Base-by-base conservation (phyloP, 2,329 filamentous ascomycete genomes). In the Colletotrichum scovillei region DNA sequence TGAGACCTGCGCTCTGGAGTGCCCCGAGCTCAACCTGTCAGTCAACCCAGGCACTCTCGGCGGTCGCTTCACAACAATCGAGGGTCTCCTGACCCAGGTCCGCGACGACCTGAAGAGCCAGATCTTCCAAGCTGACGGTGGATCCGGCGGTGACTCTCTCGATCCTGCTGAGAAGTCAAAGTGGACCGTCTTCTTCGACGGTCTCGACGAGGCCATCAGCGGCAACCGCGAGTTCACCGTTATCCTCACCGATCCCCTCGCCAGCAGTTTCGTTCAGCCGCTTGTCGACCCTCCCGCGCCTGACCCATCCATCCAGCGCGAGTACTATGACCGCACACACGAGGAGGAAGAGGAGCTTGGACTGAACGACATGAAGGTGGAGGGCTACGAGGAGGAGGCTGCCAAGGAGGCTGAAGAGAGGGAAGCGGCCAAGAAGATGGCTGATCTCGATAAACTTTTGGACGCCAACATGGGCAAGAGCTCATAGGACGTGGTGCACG, bases 301-400 rank as follows among this genome's bases (percentile, higher is more conserved):
- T 0, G 97, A 99, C 80, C 92, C 92, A 19, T 93, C 97, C 83
- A 93, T 99, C 80, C 91, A 89, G 70, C 88, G 90, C 3, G 94
- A 94, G 84, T 93, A 94, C 35, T 99, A 99, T 81, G 90, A 93
- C 73, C 90, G 97, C 74, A 98, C 96, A 0, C 91, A 93, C 0
- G 94, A 98, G 81, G 97, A 99, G 80, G 94, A 98, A 84, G 97
- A 99, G 79, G 94, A 98, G 72, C 86, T 99, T 12, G 97, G 97
- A 0, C 85, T 99, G 76, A 91, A 87, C 72, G 97, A 99, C 80
- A 99, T 99, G 92, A 97, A 96, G 88, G 91, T 92, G 0, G 95
- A 98, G 82, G 92, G 91, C 0, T 98, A 99, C 79, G 93, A 93
- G 81, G 86, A 91, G 66, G 88, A 91, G 74, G 72, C 78, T 1